Conservation (phyloP, 495 filamentous ascomycete genomes). For the Tetracladium setigerum region DNA sequence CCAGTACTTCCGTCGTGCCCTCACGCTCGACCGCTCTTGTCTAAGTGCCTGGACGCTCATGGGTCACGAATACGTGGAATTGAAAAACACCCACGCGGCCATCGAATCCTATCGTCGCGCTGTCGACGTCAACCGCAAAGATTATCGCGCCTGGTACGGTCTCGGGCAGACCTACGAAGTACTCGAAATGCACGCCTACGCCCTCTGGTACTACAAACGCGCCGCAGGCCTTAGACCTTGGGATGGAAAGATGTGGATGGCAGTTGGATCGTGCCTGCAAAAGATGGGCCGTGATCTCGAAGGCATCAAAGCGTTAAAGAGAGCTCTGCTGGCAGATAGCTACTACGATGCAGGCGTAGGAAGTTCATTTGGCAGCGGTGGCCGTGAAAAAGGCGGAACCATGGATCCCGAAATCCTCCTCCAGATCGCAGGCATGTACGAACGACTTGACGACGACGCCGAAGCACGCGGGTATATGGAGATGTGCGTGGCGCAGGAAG, state of each 20-base stretch:
- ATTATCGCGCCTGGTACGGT: slow-evolving; percentile 98
- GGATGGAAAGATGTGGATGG: slow-evolving; percentile 98
- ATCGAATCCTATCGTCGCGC: slow-evolving; percentile 96
- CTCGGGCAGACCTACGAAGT: slow-evolving; percentile 96
- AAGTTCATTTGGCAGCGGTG: slow-evolving; percentile 17
- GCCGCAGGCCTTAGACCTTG: slow-evolving; percentile 84
- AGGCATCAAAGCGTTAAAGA: slow-evolving; percentile 89
- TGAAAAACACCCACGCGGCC: slow-evolving; percentile 98
- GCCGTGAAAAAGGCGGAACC: slow-evolving; percentile 15
- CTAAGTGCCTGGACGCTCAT: slow-evolving; percentile 97
- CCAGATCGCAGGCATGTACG: slow-evolving; percentile 85
- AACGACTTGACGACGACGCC: slow-evolving; percentile 62
- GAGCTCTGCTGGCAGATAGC: slow-evolving; percentile 75
- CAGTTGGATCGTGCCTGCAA: slow-evolving; percentile 82
- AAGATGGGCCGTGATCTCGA: slow-evolving; percentile 76
- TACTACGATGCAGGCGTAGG: slow-evolving; percentile 58
- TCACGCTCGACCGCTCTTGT: slow-evolving; percentile 90
- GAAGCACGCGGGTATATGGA: slow-evolving; percentile 94
- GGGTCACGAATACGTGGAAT: slow-evolving; percentile 98
- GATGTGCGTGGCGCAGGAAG: slow-evolving; percentile 84
- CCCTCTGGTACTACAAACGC: slow-evolving; percentile 94
- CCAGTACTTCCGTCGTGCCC: slow-evolving; percentile 91
- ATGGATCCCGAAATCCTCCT: slow-evolving; percentile 87
- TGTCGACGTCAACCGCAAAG: slow-evolving; percentile 91
- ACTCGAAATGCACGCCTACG: slow-evolving; percentile 95